phyloP scores from a whole-genome alignment of 371 early-diverging fungal genomes.

The Phascolomyces articulosus region DNA sequence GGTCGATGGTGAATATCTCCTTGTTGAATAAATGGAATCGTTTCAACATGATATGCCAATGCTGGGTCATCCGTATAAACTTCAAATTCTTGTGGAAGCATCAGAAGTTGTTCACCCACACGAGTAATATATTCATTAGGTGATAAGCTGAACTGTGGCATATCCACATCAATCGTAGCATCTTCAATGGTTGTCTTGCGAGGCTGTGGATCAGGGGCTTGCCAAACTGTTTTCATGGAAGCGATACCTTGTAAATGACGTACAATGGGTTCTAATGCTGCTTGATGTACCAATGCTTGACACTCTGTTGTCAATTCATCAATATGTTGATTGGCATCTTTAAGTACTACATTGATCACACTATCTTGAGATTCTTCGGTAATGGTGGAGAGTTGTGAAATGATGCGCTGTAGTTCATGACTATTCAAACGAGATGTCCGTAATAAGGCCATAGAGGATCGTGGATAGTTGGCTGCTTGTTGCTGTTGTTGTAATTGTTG shows the following conservation, averaged over 20 bases:
- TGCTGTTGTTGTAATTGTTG: conserved; percentile 10
- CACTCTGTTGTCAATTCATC: conserved; percentile 41
- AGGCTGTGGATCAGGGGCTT: conserved; percentile 23
- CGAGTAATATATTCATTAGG: conserved; percentile 71
- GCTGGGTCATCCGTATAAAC: conserved; percentile 62
- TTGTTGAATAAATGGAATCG: conserved; percentile 49
- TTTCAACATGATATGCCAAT: conserved; percentile 55
- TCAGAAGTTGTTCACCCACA: conserved; percentile 69
- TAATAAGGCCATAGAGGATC: conserved; percentile 50
- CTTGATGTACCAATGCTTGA: conserved; percentile 65
- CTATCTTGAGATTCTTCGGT: conserved; percentile 17
- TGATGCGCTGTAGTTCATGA: conserved; percentile 24
- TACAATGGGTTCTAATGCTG: conserved; percentile 54
- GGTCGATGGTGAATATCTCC: neutral
- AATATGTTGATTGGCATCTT: conserved; percentile 14
- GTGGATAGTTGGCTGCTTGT: conserved; percentile 22
- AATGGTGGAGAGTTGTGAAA: conserved; percentile 20
- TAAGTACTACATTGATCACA: conserved; percentile 9
- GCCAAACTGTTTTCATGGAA: conserved; percentile 40
- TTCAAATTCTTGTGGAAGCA: conserved; percentile 74
- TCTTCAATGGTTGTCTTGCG: conserved; percentile 18
- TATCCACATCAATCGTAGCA: conserved; percentile 29
- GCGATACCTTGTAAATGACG: conserved; percentile 48
- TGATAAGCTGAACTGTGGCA: conserved; percentile 62
- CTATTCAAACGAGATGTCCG: conserved; percentile 62